Base-by-base conservation (phyloP, 257 asterid genomes). In the Nicotiana knightiana region DNA sequence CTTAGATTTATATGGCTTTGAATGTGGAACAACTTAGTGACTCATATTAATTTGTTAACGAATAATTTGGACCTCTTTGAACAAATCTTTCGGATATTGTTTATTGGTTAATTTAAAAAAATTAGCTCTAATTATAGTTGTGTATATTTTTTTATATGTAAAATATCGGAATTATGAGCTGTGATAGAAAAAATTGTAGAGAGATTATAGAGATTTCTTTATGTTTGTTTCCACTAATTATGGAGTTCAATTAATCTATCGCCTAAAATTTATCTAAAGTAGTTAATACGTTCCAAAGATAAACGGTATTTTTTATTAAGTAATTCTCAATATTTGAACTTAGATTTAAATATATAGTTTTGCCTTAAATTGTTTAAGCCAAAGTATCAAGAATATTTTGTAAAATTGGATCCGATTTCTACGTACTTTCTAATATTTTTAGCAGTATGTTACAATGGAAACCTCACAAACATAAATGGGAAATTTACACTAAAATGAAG, bases 61-160 rank as follows among this genome's bases (percentile, higher is more conserved):
- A 73, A 73, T 54, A 13, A 73, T 55, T 73, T 37, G 79, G 62
- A 73, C 43, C 43, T 32, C 18, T 57, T 71, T 73, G 79, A 73
- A 48, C 79, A 26, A 73, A 73, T 73, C 79, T 73, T 26, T 15
- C 24, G 79, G 79, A 46, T 48, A 48, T 1, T 73, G 13, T 11
- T 43, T 71, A 71, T 71, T 21, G 3, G 1, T 73, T 24, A 24
- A n/a, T 73, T 71, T 46, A 0, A 7, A 17, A 5, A 58, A 58
- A 6, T 73, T 13, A 73, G 79, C 37, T 48, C 62, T 26, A 46
- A 28, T 48, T 73, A 73, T 73, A 35, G 32, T 73, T 73, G 79
- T 24, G 39, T 73, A 73, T 73, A 3, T 24, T 10, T 51, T 10
- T 8, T 8, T 8, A 43, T 39, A 67, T 70, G 61, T 73, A 73